phyloP scores from a whole-genome alignment of 768 basidiomycete species.

The Boletus rufocinnamomeus region DNA sequence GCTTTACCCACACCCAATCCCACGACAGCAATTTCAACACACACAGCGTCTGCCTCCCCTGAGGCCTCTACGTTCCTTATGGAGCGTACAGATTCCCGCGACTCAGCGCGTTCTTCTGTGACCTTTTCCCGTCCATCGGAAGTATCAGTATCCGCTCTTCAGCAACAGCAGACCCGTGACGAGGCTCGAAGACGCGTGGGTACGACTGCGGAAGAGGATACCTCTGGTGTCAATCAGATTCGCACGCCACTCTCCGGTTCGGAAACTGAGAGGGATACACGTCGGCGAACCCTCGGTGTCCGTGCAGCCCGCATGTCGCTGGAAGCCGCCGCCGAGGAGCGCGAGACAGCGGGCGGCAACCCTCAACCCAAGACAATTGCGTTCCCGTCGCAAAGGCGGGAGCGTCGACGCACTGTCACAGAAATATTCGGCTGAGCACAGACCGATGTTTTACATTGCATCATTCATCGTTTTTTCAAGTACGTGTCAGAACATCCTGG shows the following conservation, averaged over 20 bases:
- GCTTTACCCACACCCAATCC: constrained; percentile 55
- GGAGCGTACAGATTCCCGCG: constrained; percentile 49
- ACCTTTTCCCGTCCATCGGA: constrained; percentile 68
- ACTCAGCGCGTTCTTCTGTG: constrained; percentile 48
- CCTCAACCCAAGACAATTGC: constrained; percentile 42
- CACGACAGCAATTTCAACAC: constrained; percentile 67
- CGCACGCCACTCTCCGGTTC: constrained; percentile 42
- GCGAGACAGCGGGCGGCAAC: constrained; percentile 29
- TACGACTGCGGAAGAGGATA: constrained; percentile 30
- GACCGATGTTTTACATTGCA: constrained; percentile 15
- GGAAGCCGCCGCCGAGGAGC: constrained; percentile 35
- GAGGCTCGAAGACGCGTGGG: constrained; percentile 38
- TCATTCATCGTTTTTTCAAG: constrained; percentile 18
- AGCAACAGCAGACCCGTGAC: constrained; percentile 49
- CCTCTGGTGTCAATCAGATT: constrained; percentile 23
- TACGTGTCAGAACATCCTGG: constrained; percentile 11
- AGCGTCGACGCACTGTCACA: constrained; percentile 53
- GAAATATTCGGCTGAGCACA: constrained; percentile 43
- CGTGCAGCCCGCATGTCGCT: constrained; percentile 50
- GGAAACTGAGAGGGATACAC: constrained; percentile 54
- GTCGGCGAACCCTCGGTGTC: constrained; percentile 39
- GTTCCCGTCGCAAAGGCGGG: constrained; percentile 36
- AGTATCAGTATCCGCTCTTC: constrained; percentile 55
- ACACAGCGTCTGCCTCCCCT: constrained; percentile 58
- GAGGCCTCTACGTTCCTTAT: constrained; percentile 35